Evolutionary conservation across 768 basidiomycete genomes (phyloP).

Genomic region (Rhizopogon vesiculosus): DNA sequence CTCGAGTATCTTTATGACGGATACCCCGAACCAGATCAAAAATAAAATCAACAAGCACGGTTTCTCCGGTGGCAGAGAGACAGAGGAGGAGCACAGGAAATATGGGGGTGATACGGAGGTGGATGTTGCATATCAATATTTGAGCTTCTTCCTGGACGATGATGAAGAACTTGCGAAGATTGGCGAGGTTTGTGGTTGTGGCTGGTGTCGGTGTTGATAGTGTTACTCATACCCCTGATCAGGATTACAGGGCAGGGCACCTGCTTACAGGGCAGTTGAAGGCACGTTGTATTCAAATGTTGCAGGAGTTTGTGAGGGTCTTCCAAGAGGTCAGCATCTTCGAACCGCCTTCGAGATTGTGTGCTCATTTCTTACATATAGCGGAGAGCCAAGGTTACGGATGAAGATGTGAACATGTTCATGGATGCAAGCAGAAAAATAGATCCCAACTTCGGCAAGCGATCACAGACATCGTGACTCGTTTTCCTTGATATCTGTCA

Average conservation of each 20-base stretch:
- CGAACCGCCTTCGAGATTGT: neutral
- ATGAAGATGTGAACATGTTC: constrained; percentile 67
- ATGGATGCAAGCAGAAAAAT: constrained; percentile 84
- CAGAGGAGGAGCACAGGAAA: constrained; percentile 89
- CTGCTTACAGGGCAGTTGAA: constrained; percentile 91
- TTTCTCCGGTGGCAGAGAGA: constrained; percentile 92
- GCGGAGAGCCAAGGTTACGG: constrained; percentile 78
- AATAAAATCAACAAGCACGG: constrained; percentile 96
- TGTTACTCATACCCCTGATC: constrained; percentile 4
- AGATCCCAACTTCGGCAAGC: constrained; percentile 46
- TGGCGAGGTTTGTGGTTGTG: constrained; percentile 53
- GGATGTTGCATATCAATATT: constrained; percentile 93
- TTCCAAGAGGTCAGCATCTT: constrained; percentile 70
- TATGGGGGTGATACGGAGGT: constrained; percentile 92
- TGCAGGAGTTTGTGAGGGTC: constrained; percentile 77
- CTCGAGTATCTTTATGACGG: constrained; percentile 94
- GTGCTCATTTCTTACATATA: constrained; percentile 27
- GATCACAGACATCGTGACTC: constrained; percentile 1
- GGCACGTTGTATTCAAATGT: constrained; percentile 72
- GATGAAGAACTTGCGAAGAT: constrained; percentile 81
- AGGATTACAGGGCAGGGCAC: constrained; percentile 91
- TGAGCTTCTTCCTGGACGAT: constrained; percentile 93
- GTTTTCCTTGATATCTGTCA: neutral
- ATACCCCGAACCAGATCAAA: constrained; percentile 89
- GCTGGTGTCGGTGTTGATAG: neutral